Base-by-base conservation (phyloP, 805 yeast species). In the Metschnikowia corniflorae region DNA sequence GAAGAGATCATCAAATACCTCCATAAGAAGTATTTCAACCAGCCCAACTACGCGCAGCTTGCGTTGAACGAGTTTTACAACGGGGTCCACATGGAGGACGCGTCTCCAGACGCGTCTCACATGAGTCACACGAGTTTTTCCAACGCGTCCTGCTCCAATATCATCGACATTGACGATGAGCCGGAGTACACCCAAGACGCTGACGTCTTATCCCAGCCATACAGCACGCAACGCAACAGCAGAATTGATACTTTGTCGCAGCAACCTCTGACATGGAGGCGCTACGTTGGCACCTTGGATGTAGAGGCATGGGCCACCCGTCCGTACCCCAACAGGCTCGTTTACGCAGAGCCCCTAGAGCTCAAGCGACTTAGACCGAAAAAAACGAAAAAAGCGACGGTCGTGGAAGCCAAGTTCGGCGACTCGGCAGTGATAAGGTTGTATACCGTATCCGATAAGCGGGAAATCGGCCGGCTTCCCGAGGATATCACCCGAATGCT, bases 401-500 rank as follows among this genome's bases (percentile, higher is more conserved):
- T 44, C 7, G 52, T 43, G 16, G 40, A 47, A 7, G 33, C 51
- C 5, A 57, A 53, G 32, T 42, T 42, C 30, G 51, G 51, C 18
- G 60, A 58, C 23, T 46, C 61, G 2, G 59, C 70, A 1, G 59
- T 66, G 5, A 58, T 68, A 8, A 45, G 73, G 27, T 43, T 68
- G 10, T 57, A 52, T 40, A 57, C 64, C 2, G 24, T 37, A 2
- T 47, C 47, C 8, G 40, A 38, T 2, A 47, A 57, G 10, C 46
- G 83, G 41, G 95, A 86, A 53, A 65, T 89, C 20, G 97, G 93
- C 0, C 72, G 95, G 46, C 54, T 86, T 1, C 80, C 86, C 0
- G 88, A 82, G 44, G 83, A 77, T 33, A 65, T 77, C 20, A 87
- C 95, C 0, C 60, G 72, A 5, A 71, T 80, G 8, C 53, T 89